Conservation (phyloP, 768 basidiomycete species). For the Boletus sp. region DNA sequence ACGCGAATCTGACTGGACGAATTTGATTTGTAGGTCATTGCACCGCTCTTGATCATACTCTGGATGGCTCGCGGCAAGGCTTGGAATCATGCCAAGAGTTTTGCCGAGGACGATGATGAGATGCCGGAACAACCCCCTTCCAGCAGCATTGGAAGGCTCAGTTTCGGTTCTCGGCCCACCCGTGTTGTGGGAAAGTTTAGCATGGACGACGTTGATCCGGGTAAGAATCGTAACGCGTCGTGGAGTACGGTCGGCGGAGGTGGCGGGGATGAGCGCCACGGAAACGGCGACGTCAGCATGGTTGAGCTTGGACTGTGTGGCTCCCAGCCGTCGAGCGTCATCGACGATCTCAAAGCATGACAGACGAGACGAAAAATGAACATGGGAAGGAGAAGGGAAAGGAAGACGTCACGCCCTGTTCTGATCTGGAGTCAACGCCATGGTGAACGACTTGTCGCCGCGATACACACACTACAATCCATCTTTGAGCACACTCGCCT, state of each 20-base stretch:
- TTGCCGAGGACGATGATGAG: neutral
- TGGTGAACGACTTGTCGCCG: neutral
- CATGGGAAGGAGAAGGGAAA: neutral
- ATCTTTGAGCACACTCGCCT: neutral
- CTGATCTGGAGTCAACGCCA: neutral
- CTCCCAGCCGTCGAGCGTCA: constrained; percentile 4
- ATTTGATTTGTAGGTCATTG: constrained; percentile 16
- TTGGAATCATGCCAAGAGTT: constrained; percentile 7
- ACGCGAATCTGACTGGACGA: neutral
- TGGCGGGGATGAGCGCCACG: neutral
- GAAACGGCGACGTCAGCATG: neutral
- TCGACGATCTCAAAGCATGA: constrained; percentile 5
- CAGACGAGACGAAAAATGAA: neutral
- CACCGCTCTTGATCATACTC: constrained; percentile 27
- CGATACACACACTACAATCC: neutral
- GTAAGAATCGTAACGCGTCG: constrained; percentile 4
- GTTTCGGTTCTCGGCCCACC: constrained; percentile 9
- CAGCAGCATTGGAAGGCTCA: neutral
- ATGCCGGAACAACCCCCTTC: neutral
- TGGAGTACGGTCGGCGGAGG: constrained; percentile 9
- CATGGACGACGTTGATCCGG: neutral
- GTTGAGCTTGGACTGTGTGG: constrained; percentile 13
- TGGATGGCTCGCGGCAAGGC: constrained; percentile 22
- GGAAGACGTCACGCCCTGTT: neutral
- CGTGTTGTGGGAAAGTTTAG: neutral